Percentiles rank a stretch among this genome's conserved stretches.
These are phyloP conservation scores for Wakefieldia striispora DNA, from an alignment of 768 basidiomycete genomes.

Conservation along the genomic window DNA sequence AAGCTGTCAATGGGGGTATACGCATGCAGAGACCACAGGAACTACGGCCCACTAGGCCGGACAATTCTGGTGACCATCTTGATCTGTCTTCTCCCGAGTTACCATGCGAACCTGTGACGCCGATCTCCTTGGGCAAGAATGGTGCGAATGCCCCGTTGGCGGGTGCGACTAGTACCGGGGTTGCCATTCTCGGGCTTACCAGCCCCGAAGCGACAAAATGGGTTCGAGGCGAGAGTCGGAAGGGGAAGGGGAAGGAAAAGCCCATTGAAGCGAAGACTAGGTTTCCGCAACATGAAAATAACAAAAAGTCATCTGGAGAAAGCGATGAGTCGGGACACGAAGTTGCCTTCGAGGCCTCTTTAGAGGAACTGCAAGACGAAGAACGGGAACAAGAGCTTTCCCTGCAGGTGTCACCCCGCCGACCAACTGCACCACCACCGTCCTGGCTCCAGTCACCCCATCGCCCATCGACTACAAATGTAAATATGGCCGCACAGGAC, in stretches of 20 bases:
- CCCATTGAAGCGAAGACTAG: constrained; percentile 41
- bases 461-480: constrained; percentile 24
- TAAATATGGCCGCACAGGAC: constrained; percentile 44
- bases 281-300: constrained; percentile 35
- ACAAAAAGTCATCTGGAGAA: constrained; percentile 22
- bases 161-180: constrained; percentile 5
- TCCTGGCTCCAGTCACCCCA: constrained; percentile 41
- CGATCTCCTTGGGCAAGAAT: constrained; percentile 27
- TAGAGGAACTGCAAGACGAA: constrained; percentile 19
- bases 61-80: constrained; percentile 10
- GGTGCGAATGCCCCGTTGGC: constrained; percentile 9
- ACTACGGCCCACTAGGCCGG: constrained; percentile 14
- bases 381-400: constrained; percentile 37
- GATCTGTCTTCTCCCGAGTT: constrained; percentile 31
- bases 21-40: constrained; percentile 2
- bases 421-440: constrained; percentile 35
- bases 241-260: constrained; percentile 27
- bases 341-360: background rate
- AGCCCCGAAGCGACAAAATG: constrained; percentile 54
- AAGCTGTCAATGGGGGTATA: background rate
- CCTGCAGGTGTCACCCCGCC: constrained; percentile 59
- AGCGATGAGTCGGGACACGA: constrained; percentile 10
- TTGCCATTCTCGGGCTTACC: constrained; percentile 43
- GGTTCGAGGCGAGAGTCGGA: constrained; percentile 43
- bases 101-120: constrained; percentile 33